These are phyloP conservation scores for Xylariales sp. DNA, from an alignment of 2,329 filamentous ascomycete genomes.

Conservation along the genomic window DNA sequence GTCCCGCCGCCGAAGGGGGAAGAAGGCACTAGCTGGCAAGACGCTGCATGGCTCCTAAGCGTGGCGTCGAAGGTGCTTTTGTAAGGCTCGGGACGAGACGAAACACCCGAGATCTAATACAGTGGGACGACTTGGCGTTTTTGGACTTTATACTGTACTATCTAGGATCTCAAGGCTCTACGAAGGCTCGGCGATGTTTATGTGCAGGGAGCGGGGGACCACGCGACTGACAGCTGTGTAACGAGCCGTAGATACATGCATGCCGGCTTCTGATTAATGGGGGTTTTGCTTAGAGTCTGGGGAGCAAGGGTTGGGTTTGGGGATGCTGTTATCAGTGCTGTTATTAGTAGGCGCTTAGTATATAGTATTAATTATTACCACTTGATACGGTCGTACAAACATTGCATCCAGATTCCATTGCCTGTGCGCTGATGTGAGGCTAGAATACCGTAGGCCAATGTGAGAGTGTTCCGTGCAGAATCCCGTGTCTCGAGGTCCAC, in stretches of 20 bases:
- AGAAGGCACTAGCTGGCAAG: conserved; percentile 70
- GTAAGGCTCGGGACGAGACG: conserved; percentile 48
- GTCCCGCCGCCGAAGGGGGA: conserved; percentile 64
- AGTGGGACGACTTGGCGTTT: conserved; percentile 13
- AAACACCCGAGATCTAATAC: conserved; percentile 16
- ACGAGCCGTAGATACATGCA: conserved; percentile 26
- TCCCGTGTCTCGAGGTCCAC: conserved; percentile 24
- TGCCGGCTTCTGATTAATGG: conserved; percentile 12
- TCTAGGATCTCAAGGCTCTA: background rate
- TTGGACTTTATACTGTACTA: conserved; percentile 15
- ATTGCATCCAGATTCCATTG: conserved; percentile 4
- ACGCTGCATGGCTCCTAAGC: conserved; percentile 75
- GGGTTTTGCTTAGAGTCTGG: conserved; percentile 9
- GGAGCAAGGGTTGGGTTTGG: background rate
- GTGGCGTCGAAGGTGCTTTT: conserved; percentile 72
- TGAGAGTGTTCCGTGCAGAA: conserved; percentile 14
- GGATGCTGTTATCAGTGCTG: background rate
- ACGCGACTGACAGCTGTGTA: conserved; percentile 21
- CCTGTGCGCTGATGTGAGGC: conserved; percentile 24
- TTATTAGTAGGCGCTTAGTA: conserved; percentile 12
- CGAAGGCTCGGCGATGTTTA: conserved; percentile 2
- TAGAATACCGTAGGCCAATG: conserved; percentile 21
- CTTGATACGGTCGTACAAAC: conserved; percentile 9
- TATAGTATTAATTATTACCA: conserved; percentile 13
- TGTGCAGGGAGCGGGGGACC: conserved; percentile 18